Evolutionary conservation across 306 rosid species (phyloP), one percentile per base, ranked within the genome.

Genomic region (Nissolia schottii): DNA sequence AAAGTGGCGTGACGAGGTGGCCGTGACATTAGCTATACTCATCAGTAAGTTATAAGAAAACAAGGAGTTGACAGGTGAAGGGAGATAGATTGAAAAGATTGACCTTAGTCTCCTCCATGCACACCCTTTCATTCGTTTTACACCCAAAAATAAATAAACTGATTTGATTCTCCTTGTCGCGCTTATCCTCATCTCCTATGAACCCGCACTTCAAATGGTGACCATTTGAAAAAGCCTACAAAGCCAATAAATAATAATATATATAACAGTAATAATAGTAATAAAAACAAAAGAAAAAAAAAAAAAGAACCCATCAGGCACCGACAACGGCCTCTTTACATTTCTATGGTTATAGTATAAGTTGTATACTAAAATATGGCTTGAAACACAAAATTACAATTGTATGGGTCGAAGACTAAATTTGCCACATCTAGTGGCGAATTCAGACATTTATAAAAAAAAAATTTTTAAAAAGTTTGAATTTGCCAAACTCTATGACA

Each of bases 51-150:
- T 78, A 79, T 70, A 79, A 54, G 71, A 81, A 81, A 69, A 41
- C 18, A 71, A 70, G 60, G 84, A 83, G 71, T 72, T 81, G 86
- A 81, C 85, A 71, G 80, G 79, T 75, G 73, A 81, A 60, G 74
- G 34, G 60, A 70, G 73, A 24, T 79, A 70, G 73, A 24, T 79
- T 77, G 77, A 88, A 83, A 85, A 85, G 84, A 88, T 85, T 88
- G 93, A 85, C 85, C 87, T 85, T 84, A 23, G 78, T 79, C 78
- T 78, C 72, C 61, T 27, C 67, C 70, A 64, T 40, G 61, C 77
- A 70, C 67, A 31, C 76, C 25, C n/a, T n/a, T n/a, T n/a, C n/a
- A n/a, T 50, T 78, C 8, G 70, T 68, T 68, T 50, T 48, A 62
- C 73, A 71, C 14, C 53, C 34, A 5, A 28, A 57, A 28, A 43